These are phyloP conservation scores for Tolypocladium nubicola DNA, from an alignment of 2,329 filamentous ascomycete genomes.

Conservation along the genomic window DNA sequence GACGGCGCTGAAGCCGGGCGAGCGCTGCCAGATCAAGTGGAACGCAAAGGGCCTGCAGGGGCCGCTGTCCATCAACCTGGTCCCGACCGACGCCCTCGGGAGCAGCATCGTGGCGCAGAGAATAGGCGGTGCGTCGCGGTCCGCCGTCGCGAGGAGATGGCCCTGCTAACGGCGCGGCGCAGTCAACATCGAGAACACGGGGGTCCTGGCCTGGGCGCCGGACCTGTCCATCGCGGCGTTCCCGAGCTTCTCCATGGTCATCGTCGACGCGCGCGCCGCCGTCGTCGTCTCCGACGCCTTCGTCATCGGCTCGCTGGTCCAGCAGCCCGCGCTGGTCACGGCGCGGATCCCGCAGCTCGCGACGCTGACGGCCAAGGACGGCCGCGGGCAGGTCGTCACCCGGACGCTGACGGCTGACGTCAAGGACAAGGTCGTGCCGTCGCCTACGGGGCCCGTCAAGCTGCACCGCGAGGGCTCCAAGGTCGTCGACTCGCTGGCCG, in stretches of 20 bases:
- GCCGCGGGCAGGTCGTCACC: neutral
- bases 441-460: neutral
- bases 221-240: slow-evolving; percentile 10
- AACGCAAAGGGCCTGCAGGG: slow-evolving; percentile 9
- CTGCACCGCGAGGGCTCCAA: neutral
- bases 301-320: neutral
- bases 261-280: slow-evolving; percentile 7
- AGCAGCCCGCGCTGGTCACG: neutral
- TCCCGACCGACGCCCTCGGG: slow-evolving; percentile 8
- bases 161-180: neutral
- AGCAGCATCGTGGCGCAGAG: slow-evolving; percentile 10
- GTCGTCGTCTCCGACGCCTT: neutral
- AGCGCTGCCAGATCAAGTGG: slow-evolving; percentile 10
- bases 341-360: neutral
- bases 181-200: slow-evolving; percentile 11
- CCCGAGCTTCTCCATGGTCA: slow-evolving; percentile 10
- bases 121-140: slow-evolving; percentile 7
- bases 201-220: slow-evolving; percentile 10
- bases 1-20: slow-evolving; percentile 1
- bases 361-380: neutral
- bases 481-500: neutral
- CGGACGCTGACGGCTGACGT: neutral
- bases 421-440: neutral
- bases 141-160: neutral
- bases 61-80: slow-evolving; percentile 11